These are phyloP conservation scores for Pseudogymnoascus sp. DNA, from an alignment of 2,329 filamentous ascomycete species.

Conservation along the genomic window DNA sequence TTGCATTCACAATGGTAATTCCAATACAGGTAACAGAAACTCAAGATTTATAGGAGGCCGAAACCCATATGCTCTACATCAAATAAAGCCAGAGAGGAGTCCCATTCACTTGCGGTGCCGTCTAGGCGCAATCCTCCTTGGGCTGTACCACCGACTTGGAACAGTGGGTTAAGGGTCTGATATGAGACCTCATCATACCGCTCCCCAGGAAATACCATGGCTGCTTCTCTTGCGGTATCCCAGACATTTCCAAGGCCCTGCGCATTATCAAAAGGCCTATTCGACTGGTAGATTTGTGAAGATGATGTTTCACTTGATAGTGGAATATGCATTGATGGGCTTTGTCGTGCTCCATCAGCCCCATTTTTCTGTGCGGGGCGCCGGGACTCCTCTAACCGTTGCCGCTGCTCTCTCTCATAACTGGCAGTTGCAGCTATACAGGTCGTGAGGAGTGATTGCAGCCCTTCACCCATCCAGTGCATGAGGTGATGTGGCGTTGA, in stretches of 20 bases:
- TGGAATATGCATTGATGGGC: neutral
- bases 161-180: neutral
- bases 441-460: neutral
- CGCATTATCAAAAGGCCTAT: neutral
- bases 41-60: neutral
- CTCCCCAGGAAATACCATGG: neutral
- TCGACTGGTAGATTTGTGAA: neutral
- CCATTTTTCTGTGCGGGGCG: neutral
- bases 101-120: neutral
- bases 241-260: neutral
- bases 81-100: neutral
- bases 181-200: neutral
- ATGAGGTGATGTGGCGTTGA: neutral
- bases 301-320: neutral
- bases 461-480: neutral
- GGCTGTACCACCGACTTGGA: neutral
- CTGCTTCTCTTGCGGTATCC: neutral
- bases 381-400: neutral
- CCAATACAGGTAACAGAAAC: neutral
- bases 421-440: neutral
- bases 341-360: too few relatives aligned
- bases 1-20: neutral
- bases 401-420: neutral
- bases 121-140: neutral
- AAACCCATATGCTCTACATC: neutral